Evolutionary conservation across 1,139 yeast genomes (phyloP).

Genomic region (Suhomyces coccinellae): DNA sequence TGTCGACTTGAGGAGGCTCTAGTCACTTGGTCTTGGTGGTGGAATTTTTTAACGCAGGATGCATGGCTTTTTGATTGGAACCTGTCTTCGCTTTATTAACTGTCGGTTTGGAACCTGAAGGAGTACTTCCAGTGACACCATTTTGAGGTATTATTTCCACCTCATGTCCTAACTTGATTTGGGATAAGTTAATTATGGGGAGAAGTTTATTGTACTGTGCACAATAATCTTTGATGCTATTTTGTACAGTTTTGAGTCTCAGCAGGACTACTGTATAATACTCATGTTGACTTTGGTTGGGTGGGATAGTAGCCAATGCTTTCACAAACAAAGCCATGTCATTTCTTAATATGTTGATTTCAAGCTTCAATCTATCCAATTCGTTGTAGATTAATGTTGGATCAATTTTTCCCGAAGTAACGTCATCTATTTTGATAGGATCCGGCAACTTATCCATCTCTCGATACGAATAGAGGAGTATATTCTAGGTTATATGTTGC

Average conservation of each 20-base stretch:
- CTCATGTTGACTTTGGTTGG: conserved; percentile 38
- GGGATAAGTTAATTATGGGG: conserved; percentile 53
- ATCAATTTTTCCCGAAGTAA: conserved; percentile 44
- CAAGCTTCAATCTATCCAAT: conserved; percentile 44
- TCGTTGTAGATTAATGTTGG: conserved; percentile 40
- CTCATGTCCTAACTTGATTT: conserved; percentile 49
- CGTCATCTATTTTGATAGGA: conserved; percentile 46
- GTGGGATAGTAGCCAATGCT: conserved; percentile 41
- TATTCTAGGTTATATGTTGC: no score
- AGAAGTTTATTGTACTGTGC: conserved; percentile 45
- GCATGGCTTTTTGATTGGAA: background rate
- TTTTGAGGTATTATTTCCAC: conserved; percentile 35
- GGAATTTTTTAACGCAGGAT: background rate
- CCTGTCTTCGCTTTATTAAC: conserved; percentile 1
- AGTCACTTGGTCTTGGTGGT: background rate
- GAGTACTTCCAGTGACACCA: conserved; percentile 19
- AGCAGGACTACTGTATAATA: conserved; percentile 33
- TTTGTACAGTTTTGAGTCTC: conserved; percentile 37
- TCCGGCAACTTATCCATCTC: conserved; percentile 32
- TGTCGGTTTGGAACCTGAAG: conserved; percentile 1
- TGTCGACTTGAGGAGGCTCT: background rate
- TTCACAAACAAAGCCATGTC: conserved; percentile 44
- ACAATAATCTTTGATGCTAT: conserved; percentile 44
- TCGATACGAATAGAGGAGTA: no score
- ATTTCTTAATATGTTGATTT: conserved; percentile 44